Conservation (phyloP, 441 rosid genomes). For the Croton laevigatus region DNA sequence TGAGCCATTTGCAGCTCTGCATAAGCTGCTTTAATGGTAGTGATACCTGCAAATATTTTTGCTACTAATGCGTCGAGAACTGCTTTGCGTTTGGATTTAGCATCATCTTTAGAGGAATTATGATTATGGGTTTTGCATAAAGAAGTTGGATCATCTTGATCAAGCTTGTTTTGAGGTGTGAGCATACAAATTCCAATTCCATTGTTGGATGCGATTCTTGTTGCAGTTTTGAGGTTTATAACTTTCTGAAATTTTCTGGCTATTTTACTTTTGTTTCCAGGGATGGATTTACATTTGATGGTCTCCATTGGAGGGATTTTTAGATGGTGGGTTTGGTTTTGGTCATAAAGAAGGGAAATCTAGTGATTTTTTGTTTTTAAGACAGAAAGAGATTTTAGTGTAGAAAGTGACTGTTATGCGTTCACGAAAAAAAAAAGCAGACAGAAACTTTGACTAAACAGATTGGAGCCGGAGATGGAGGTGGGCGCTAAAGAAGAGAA, state of each 20-base stretch:
- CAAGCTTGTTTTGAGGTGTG: conserved; percentile 43
- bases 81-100: conserved; percentile 41
- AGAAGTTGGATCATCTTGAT: conserved; percentile 24
- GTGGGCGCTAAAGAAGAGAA: conserved; percentile 7
- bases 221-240: conserved; percentile 50
- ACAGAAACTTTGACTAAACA: conserved; percentile 35
- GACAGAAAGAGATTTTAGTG: conserved; percentile 5
- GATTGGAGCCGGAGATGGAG: conserved; percentile 31
- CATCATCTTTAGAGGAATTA: conserved; percentile 9
- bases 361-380: conserved; percentile 14
- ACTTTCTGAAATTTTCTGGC: conserved; percentile 72
- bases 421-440: background rate
- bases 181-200: conserved; percentile 74
- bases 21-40: conserved; percentile 73
- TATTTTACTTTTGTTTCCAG: conserved; percentile 50
- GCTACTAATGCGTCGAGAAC: conserved; percentile 69
- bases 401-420: conserved; percentile 21
- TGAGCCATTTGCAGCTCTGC: conserved; percentile 84
- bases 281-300: conserved; percentile 47
- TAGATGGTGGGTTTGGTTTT: conserved; percentile 4
- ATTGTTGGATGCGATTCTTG: conserved; percentile 56
- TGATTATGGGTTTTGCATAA: conserved; percentile 9
- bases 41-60: conserved; percentile 66
- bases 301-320: conserved; percentile 44
- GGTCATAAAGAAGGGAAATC: background rate